Conservation (phyloP, 345 rosid genomes). For the Citrus mangshanensis region DNA sequence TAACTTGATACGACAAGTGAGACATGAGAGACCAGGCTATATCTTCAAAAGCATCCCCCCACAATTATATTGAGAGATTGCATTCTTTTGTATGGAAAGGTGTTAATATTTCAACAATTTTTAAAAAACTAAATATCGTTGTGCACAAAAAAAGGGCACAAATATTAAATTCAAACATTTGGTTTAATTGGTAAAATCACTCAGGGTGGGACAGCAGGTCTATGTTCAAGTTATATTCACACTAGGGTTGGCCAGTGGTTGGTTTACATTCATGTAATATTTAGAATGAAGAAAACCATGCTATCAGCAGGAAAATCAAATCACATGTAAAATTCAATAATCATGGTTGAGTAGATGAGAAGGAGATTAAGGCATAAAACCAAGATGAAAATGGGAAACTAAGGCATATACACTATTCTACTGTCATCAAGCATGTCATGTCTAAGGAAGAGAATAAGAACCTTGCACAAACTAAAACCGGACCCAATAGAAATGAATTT, state of each 20-base stretch:
- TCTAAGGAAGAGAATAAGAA: constrained; percentile 30
- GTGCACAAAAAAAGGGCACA: background rate
- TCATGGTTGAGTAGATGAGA: background rate
- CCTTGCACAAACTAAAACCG: constrained; percentile 73
- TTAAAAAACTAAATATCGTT: background rate
- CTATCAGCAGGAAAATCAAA: background rate
- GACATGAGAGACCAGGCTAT: background rate
- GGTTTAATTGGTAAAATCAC: background rate
- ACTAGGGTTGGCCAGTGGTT: background rate
- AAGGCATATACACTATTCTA: background rate
- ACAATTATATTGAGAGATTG: background rate
- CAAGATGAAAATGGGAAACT: background rate
- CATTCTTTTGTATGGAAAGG: background rate
- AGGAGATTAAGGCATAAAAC: background rate
- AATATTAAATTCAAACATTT: background rate
- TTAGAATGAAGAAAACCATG: background rate
- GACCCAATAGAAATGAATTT: constrained; percentile 79
- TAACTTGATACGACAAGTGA: background rate
- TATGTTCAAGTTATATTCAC: background rate
- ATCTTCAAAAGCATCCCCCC: background rate
- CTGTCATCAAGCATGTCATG: background rate
- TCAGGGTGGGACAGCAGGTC: background rate
- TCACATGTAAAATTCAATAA: background rate
- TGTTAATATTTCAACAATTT: background rate
- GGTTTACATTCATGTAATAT: background rate